These are phyloP conservation scores for Neonectria hederae DNA, from an alignment of 2,329 filamentous ascomycete genomes.

Conservation along the genomic window DNA sequence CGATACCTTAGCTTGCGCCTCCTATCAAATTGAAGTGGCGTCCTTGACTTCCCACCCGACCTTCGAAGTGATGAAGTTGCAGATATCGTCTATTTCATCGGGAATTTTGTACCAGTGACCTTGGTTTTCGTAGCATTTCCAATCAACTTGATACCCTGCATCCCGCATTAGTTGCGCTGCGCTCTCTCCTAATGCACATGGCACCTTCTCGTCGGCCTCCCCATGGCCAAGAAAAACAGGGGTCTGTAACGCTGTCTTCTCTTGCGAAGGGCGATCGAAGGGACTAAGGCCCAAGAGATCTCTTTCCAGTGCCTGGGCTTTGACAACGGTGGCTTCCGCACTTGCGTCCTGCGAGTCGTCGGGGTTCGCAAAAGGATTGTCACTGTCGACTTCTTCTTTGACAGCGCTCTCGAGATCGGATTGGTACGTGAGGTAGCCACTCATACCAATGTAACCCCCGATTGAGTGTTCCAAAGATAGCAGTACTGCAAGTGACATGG, in stretches of 20 bases:
- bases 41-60: too few relatives aligned
- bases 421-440: slow-evolving; percentile 56
- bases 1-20: too few relatives aligned
- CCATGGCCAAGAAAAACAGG: slow-evolving; percentile 58
- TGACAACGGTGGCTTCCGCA: slow-evolving; percentile 27
- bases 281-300: slow-evolving; percentile 43
- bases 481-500: slow-evolving; percentile 54
- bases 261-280: slow-evolving; percentile 21
- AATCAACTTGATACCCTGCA: too few relatives aligned
- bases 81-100: too few relatives aligned
- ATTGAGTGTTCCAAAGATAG: slow-evolving; percentile 50
- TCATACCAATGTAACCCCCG: slow-evolving; percentile 58
- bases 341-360: neutral
- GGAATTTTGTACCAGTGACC: too few relatives aligned
- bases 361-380: slow-evolving; percentile 36
- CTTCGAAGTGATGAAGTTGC: too few relatives aligned
- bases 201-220: slow-evolving; percentile 53
- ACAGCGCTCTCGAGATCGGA: slow-evolving; percentile 48
- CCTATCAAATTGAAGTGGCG: too few relatives aligned
- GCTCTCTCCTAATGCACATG: slow-evolving; percentile 43
- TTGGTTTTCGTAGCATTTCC: too few relatives aligned
- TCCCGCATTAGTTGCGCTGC: too few relatives aligned
- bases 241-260: slow-evolving; percentile 33
- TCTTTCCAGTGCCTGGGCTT: slow-evolving; percentile 44
- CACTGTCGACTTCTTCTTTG: too few relatives aligned